Conservation (phyloP, 371 early-diverging fungal species). For the Mucor saturninus region DNA sequence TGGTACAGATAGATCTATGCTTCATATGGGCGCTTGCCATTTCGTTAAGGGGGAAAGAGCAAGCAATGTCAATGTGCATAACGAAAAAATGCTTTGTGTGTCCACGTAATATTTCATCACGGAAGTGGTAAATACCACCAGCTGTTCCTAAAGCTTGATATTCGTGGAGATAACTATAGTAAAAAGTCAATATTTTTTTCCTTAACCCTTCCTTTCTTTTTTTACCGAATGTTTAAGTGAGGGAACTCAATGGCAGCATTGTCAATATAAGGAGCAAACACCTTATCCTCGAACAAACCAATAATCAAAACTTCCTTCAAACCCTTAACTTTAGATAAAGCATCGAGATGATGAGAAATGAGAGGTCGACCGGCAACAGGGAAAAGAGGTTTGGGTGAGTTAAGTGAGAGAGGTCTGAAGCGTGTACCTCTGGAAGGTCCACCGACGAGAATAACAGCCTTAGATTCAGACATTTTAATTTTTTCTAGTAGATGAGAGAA, state of each 20-base stretch:
- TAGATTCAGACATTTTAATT: slow-evolving; percentile 36
- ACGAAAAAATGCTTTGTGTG: slow-evolving; percentile 92
- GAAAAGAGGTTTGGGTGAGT: slow-evolving; percentile 96
- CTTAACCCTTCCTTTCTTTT: neutral
- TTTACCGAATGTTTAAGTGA: slow-evolving; percentile 79
- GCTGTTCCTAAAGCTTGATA: slow-evolving; percentile 96
- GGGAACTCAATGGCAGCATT: slow-evolving; percentile 86
- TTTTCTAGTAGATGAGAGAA: slow-evolving; percentile 1
- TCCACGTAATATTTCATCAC: slow-evolving; percentile 93
- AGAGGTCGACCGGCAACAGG: slow-evolving; percentile 96
- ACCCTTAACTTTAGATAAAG: slow-evolving; percentile 84
- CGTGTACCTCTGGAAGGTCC: slow-evolving; percentile 97
- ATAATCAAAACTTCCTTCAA: slow-evolving; percentile 92
- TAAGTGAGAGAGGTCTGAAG: slow-evolving; percentile 96
- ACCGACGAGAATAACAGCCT: slow-evolving; percentile 95
- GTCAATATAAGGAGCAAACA: slow-evolving; percentile 87
- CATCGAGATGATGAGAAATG: slow-evolving; percentile 94
- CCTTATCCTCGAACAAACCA: slow-evolving; percentile 94
- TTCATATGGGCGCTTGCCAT: slow-evolving; percentile 84
- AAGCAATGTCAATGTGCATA: slow-evolving; percentile 94
- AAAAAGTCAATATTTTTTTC: neutral
- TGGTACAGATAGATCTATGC: slow-evolving; percentile 82
- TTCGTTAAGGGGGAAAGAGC: slow-evolving; percentile 88
- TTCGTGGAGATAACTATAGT: slow-evolving; percentile 89
- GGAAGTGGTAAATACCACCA: slow-evolving; percentile 97